Evolutionary conservation across 257 asterid species (phyloP).

Genomic region (Cordia subcordata): DNA sequence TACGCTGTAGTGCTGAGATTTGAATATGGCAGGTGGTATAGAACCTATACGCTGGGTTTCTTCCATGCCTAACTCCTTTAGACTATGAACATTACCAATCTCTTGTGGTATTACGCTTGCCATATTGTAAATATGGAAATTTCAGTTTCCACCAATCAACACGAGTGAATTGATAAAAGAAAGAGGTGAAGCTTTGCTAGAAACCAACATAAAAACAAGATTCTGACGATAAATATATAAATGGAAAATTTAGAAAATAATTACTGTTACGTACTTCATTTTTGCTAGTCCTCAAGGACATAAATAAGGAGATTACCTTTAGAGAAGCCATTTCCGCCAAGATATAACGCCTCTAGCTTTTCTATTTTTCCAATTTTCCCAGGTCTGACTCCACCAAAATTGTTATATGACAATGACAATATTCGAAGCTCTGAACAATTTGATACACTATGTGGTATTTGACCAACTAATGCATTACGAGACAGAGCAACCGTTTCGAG

Average conservation of each 20-base stretch:
- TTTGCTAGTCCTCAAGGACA: background rate
- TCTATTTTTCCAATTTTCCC: conserved; percentile 14
- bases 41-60: conserved; percentile 13
- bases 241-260: background rate
- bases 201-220: background rate
- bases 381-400: conserved; percentile 18
- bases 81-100: conserved; percentile 20
- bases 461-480: background rate
- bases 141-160: too few relatives aligned
- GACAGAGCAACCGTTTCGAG: background rate
- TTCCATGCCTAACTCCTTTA: background rate
- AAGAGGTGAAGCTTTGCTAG: too few relatives aligned
- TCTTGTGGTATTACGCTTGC: conserved; percentile 29
- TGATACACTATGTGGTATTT: background rate
- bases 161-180: too few relatives aligned
- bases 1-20: conserved; percentile 23
- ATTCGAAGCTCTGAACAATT: background rate
- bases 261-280: background rate
- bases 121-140: background rate
- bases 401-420: conserved; percentile 8
- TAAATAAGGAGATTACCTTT: background rate
- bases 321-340: conserved; percentile 11
- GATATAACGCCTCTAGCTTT: conserved; percentile 1
- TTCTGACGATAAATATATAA: too few relatives aligned
- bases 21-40: conserved; percentile 23